These are phyloP conservation scores for Thermomyces lanuginosus DNA, from an alignment of 2,329 filamentous ascomycete genomes.

Conservation along the genomic window DNA sequence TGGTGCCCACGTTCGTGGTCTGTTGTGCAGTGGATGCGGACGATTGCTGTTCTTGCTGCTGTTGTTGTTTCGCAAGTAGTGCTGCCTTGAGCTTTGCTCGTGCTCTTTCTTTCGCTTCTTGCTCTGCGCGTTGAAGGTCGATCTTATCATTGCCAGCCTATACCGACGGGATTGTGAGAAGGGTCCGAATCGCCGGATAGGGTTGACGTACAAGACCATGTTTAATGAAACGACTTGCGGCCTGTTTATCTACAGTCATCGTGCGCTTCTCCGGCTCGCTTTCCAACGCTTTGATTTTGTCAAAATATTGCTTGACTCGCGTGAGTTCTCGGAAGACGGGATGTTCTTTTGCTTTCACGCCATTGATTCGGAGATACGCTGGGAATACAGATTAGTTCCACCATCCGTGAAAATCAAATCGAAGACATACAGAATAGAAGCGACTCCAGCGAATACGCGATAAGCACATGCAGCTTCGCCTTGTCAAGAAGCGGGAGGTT, in stretches of 20 bases:
- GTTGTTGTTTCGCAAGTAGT: constrained; percentile 23
- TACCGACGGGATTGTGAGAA: constrained; percentile 3
- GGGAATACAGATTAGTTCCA: not conserved
- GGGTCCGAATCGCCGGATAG: constrained; percentile 1
- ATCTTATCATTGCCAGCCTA: constrained; percentile 36
- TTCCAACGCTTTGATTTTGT: constrained; percentile 71
- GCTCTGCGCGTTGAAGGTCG: constrained; percentile 34
- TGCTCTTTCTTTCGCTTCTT: constrained; percentile 35
- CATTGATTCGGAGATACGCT: constrained; percentile 66
- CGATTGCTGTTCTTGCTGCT: constrained; percentile 1
- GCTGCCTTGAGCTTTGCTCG: constrained; percentile 33
- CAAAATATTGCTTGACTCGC: constrained; percentile 79
- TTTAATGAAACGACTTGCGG: constrained; percentile 66
- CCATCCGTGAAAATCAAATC: not conserved
- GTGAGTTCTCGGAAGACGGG: constrained; percentile 72
- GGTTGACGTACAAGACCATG: constrained; percentile 49
- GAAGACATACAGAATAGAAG: constrained; percentile 57
- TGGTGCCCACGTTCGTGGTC: constrained; percentile 6
- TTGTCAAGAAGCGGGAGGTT: constrained; percentile 86
- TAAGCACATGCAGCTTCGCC: constrained; percentile 80
- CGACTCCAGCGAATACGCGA: constrained; percentile 79
- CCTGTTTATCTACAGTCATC: constrained; percentile 53
- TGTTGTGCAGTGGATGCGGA: constrained; percentile 9
- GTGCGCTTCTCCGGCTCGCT: constrained; percentile 40
- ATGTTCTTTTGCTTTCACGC: constrained; percentile 66